Conservation (phyloP, 2,329 filamentous ascomycete species). For the Stenocarpella maydis region DNA sequence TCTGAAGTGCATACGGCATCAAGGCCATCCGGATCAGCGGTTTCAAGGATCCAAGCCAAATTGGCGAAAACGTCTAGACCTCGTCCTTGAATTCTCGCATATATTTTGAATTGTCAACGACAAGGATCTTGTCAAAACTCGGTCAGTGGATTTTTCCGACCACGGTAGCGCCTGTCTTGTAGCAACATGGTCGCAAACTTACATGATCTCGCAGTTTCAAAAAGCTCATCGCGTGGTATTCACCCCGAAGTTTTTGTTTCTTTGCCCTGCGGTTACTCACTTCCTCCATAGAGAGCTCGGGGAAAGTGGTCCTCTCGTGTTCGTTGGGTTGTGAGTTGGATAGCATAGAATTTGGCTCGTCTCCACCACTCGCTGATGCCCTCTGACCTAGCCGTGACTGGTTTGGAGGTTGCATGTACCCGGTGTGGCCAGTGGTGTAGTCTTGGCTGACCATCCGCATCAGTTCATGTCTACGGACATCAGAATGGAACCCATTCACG, state of each 20-base stretch:
- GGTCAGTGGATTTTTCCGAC: background rate
- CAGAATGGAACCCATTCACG: too few species aligned
- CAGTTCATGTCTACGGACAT: background rate
- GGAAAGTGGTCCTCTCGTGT: background rate
- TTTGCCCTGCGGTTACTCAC: background rate
- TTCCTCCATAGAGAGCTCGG: background rate
- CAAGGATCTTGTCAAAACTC: background rate
- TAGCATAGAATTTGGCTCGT: background rate
- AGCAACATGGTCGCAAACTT: background rate
- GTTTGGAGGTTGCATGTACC: background rate
- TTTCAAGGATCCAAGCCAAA: conserved; percentile 2
- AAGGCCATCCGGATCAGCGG: background rate
- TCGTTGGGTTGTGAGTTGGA: background rate
- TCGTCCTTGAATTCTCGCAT: background rate
- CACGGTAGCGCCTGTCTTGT: too few species aligned
- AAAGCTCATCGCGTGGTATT: background rate
- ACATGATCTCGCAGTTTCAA: conserved; percentile 16
- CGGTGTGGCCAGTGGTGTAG: background rate
- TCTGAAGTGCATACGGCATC: conserved; percentile 1
- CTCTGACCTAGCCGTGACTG: background rate
- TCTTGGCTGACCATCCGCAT: background rate
- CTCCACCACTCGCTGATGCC: background rate
- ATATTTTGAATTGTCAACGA: background rate
- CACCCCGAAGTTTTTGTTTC: background rate
- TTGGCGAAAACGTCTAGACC: background rate